Evolutionary conservation across 2,329 filamentous ascomycete genomes (phyloP).

Genomic region (Dothideomycetidae sp.): DNA sequence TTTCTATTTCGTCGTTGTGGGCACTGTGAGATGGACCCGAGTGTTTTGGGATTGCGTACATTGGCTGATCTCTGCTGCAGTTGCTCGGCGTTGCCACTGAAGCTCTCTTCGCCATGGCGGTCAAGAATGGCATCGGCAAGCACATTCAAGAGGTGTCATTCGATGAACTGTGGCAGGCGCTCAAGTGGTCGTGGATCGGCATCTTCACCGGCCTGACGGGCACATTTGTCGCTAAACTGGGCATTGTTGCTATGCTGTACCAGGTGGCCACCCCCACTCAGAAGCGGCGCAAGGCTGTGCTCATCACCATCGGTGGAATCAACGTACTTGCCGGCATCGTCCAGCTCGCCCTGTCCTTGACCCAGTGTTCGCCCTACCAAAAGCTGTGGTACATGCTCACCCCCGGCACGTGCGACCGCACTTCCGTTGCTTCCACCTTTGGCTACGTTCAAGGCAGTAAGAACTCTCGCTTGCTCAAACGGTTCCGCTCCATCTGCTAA

Average conservation of each 20-base stretch:
- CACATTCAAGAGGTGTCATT: constrained; percentile 1
- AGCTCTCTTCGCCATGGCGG: constrained; percentile 6
- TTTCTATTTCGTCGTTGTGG: constrained; percentile 5
- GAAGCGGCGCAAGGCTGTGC: constrained; percentile 7
- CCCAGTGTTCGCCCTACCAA: constrained; percentile 5
- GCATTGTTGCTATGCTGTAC: constrained; percentile 5
- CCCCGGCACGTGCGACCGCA: constrained; percentile 5
- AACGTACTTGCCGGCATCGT: constrained; percentile 4
- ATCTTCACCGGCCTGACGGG: constrained; percentile 4
- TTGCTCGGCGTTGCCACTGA: constrained; percentile 5
- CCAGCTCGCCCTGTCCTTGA: constrained; percentile 4
- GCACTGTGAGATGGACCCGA: constrained; percentile 1
- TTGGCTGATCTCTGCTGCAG: background rate
- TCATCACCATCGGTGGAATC: constrained; percentile 2
- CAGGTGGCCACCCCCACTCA: constrained; percentile 6
- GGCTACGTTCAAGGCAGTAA: constrained; percentile 7
- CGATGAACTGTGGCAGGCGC: constrained; percentile 1
- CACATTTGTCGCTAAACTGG: constrained; percentile 6
- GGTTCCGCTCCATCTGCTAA: background rate
- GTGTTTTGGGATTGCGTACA: background rate
- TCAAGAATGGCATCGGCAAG: constrained; percentile 4
- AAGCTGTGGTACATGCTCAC: constrained; percentile 6
- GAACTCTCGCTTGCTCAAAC: background rate
- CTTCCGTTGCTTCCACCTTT: constrained; percentile 4
- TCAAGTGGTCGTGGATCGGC: constrained; percentile 7